Base-by-base conservation (phyloP, 2,329 filamentous ascomycete species). In the Cercospora zeae-maydis region DNA sequence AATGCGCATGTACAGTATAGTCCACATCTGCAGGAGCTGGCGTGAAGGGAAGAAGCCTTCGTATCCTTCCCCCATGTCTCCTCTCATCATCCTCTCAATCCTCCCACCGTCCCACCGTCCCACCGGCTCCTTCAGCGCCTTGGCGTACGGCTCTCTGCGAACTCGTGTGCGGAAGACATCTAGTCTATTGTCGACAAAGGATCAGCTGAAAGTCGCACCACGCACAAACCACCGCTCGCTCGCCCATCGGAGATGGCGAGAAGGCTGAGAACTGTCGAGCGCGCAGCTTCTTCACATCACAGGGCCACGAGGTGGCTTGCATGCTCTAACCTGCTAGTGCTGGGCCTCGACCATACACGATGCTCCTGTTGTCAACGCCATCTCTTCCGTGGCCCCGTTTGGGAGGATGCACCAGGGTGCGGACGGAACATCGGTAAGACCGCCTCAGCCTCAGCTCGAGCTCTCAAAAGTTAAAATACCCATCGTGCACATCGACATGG, bases 381-480 rank as follows among this genome's bases (percentile, higher is more conserved):
- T 61, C 19, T 24, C 53, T 37, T 36, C 45, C 55, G n/a, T 24
- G 24, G 34, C 10, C 45, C 59, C 21, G 51, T 59, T 37, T 36
- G n/a, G 47, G 34, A 36, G 49, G 45, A 63, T 47, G 55, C 58
- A 52, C 51, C 34, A 47, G 27, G 58, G 58, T 30, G 37, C 37
- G 34, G 58, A 54, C 42, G 37, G 56, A 36, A 21, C 31, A 11
- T 30, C 57, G 34, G 56, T 36, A 33, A 37, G 56, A 33, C 57
- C 61, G 49, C 56, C 54, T 64, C 62, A 64, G 62, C 62, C 58
- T 61, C 62, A 64, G 58, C 61, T 51, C 13, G 51, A 59, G 61
- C 58, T 56, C 37, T n/a, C 10, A 30, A 63, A 64, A 55, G 45
- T 63, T 34, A 61, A 59, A 61, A 53, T 45, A 39, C 13, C 16